Conservation (phyloP, 2,329 filamentous ascomycete genomes). For the Fusarium virguliforme region DNA sequence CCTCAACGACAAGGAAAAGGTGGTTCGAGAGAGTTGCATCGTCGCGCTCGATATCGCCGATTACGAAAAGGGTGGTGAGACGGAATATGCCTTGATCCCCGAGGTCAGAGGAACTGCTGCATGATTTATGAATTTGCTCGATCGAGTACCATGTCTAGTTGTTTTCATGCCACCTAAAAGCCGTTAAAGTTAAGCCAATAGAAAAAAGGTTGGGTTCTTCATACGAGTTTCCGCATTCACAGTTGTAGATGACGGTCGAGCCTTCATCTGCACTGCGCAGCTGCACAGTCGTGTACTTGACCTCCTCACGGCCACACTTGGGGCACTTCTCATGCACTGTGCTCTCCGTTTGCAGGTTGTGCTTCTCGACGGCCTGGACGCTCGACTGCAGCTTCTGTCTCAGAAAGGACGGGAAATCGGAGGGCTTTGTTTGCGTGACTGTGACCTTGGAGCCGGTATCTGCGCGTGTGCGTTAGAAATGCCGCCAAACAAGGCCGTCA, state of each 20-base stretch:
- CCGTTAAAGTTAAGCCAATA: constrained; percentile 47
- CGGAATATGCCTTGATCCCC: constrained; percentile 93
- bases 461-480: constrained; percentile 53
- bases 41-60: constrained; percentile 99
- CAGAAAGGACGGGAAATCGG: constrained; percentile 91
- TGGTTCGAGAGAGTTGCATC: constrained; percentile 94
- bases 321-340: constrained; percentile 79
- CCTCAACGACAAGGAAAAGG: constrained; percentile 90
- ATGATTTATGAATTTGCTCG: constrained; percentile 50
- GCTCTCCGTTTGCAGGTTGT: constrained; percentile 83
- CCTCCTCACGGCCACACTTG: constrained; percentile 85
- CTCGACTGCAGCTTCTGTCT: constrained; percentile 87
- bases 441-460: constrained; percentile 84
- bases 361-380: constrained; percentile 84
- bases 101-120: constrained; percentile 65
- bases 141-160: constrained; percentile 62
- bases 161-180: constrained; percentile 70
- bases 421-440: constrained; percentile 87
- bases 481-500: constrained; percentile 1
- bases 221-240: constrained; percentile 87
- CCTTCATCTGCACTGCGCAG: constrained; percentile 95
- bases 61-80: constrained; percentile 89
- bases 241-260: constrained; percentile 91
- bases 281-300: constrained; percentile 89
- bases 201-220: constrained; percentile 49